Conservation (phyloP, 2,329 filamentous ascomycete genomes). For the Calycina marina region DNA sequence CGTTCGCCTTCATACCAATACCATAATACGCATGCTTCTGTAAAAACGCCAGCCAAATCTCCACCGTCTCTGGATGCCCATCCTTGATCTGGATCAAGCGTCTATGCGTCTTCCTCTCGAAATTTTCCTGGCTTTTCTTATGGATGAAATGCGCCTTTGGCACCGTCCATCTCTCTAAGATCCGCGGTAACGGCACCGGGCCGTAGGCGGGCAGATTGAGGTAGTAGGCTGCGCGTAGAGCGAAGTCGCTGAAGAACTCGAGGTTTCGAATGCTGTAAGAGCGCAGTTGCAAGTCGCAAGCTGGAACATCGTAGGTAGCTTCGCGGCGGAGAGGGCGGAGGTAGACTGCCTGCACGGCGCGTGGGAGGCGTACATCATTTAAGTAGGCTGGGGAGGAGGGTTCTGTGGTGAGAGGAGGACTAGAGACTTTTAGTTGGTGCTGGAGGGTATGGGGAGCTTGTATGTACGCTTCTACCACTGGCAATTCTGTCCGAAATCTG, state of each 20-base stretch:
- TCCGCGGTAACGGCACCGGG: slow-evolving; percentile 71
- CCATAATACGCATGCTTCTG: slow-evolving; percentile 87
- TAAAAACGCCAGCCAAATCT: slow-evolving; percentile 84
- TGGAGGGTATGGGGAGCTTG: too few relatives aligned
- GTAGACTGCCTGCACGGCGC: slow-evolving; percentile 74
- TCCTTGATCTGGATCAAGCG: slow-evolving; percentile 87
- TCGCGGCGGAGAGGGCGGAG: slow-evolving; percentile 67
- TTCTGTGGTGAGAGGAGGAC: too few relatives aligned
- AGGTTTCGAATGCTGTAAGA: slow-evolving; percentile 84
- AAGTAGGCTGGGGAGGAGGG: too few relatives aligned
- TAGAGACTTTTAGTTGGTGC: too few relatives aligned
- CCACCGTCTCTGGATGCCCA: slow-evolving; percentile 75
- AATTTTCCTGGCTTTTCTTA: slow-evolving; percentile 98
- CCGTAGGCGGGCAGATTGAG: slow-evolving; percentile 74
- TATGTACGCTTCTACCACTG: too few relatives aligned
- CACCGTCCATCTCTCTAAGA: slow-evolving; percentile 89
- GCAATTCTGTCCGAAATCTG: too few relatives aligned
- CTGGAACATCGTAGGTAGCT: slow-evolving; percentile 62
- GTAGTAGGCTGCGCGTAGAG: slow-evolving; percentile 87
- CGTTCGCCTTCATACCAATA: slow-evolving; percentile 97
- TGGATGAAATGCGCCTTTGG: slow-evolving; percentile 79
- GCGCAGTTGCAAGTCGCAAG: slow-evolving; percentile 82
- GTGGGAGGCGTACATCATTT: slow-evolving; percentile 43
- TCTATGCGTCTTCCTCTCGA: slow-evolving; percentile 77
- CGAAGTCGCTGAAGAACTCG: slow-evolving; percentile 91